Evolutionary conservation across 2,329 filamentous ascomycete genomes (phyloP).

Genomic region (Phoma sp.): DNA sequence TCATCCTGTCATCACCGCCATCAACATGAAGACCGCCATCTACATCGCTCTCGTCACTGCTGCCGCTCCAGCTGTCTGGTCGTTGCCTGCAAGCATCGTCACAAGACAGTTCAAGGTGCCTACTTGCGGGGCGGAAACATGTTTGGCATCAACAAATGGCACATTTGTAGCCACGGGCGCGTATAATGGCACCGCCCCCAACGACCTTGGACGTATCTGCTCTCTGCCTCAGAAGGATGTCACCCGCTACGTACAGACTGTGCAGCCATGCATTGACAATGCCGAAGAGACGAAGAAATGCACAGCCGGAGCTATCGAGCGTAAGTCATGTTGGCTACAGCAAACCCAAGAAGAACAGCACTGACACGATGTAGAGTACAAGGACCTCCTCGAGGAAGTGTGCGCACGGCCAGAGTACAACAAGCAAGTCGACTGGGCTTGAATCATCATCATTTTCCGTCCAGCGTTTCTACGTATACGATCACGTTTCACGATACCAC

Average conservation of each 20-base stretch:
- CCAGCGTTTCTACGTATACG: conserved; percentile 5
- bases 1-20: conserved; percentile 1
- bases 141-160: conserved; percentile 18
- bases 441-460: not conserved
- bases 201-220: conserved; percentile 22
- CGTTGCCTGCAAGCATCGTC: conserved; percentile 11
- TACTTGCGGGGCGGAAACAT: conserved; percentile 24
- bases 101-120: conserved; percentile 13
- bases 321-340: conserved; percentile 10
- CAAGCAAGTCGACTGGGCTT: conserved; percentile 19
- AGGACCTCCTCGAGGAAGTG: conserved; percentile 17
- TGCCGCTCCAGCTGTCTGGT: conserved; percentile 14
- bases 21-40: conserved; percentile 18
- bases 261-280: conserved; percentile 29
- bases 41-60: conserved; percentile 15
- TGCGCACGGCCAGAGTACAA: conserved; percentile 21
- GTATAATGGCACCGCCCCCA: conserved; percentile 10
- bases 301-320: conserved; percentile 23
- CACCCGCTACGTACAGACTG: conserved; percentile 20
- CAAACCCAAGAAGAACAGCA: not conserved
- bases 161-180: conserved; percentile 12
- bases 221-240: conserved; percentile 23
- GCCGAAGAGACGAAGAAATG: conserved; percentile 15
- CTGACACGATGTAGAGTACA: conserved; percentile 26
- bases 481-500: conserved; percentile 15